Base-by-base conservation (phyloP, 2,329 filamentous ascomycete genomes). In the Thielaviopsis punctulata region DNA sequence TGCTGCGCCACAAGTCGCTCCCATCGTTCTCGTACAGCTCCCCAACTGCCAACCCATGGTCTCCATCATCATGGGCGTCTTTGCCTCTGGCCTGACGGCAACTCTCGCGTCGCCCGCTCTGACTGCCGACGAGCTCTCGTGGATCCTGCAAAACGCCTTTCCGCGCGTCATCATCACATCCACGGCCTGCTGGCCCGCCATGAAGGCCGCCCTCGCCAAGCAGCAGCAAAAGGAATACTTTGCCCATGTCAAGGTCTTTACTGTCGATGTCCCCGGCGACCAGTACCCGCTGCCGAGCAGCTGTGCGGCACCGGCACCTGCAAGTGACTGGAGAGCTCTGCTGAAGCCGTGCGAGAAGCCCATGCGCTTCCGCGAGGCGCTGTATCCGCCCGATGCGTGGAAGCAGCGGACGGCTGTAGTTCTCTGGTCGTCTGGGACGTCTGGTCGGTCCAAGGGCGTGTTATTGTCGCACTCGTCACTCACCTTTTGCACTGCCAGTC, bases 361-460 rank as follows among this genome's bases (percentile, higher is more conserved):
- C n/a, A 24, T 39, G 10, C 12, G 21, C 24, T 54, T 54, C 1
- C 48, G 27, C 15, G 33, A 25, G 19, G 23, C 19, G 24, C 45
- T 54, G 13, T 18, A 52, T 9, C 49, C 50, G 9, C n/a, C 19
- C 7, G 46, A 55, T 15, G 53, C 49, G 10, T 55, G 53, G 53
- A 8, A 12, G 6, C 80, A 81, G 58, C 85, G 85, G 61, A 81
- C 76, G 2, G 68, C 67, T 41, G 58, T 69, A 1, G 67, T 70
- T 47, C 62, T 70, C 49, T 70, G 68, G 68, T 69, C 67, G 0
- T 79, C 73, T 0, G 75, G 83, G 12, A 85, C 80, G 0, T 88
- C 84, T 0, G 84, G 84, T 1, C 69, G 82, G 0, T 82, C 84
- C 12, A 88, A 88, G 62, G 84, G 84, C 36, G 84, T 87, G 1